Evolutionary conservation across 768 basidiomycete genomes (phyloP), one percentile per base, ranked within the genome.

Genomic region (Rhodotorula diobovata): DNA sequence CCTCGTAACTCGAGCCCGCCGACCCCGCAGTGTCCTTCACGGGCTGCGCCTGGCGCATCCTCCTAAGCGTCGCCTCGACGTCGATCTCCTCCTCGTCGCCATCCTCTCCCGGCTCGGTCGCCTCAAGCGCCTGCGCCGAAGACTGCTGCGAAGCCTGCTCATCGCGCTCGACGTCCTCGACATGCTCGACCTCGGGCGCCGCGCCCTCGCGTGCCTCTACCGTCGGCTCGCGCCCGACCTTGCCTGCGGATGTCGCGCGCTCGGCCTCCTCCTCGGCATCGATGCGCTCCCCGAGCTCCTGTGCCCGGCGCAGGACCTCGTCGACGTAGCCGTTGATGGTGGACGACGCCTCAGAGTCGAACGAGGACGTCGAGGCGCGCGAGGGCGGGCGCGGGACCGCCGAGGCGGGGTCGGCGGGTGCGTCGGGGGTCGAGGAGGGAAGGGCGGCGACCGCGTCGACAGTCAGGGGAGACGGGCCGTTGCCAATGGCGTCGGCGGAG

Each of bases 291-390:
- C 57, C 62, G 41, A 64, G 58, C 58, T 60, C 58, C 35, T 16
- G 8, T 10, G 68, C 68, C n/a, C 57, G 48, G 11, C 32, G 30
- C 6, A 69, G 39, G 58, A 69, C 57, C 50, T 69, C 63, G 9
- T 30, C 28, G 50, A 69, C 53, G 50, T 63, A 63, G 32, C 2
- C 15, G 21, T 69, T 50, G 68, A 69, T 20, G 37, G 43, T 23
- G 4, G 54, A 51, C 10, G 57, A 53, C 34, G 35, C 46, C n/a
- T 35, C n/a, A 16, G 68, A 69, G 0, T 50, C 60, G 51, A 46
- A 41, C 3, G 68, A 59, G 14, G 34, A 25, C 28, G 68, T 69
- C 57, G 68, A 69, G 11, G 68, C 63, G 35, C 57, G 51, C 1
- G 68, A 43, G 16, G 62, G 37, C 14, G 62, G 50, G 48, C 50